A percentile compares a stretch with the other conserved stretches of the same genome.
Evolutionary conservation across 1,284 basidiomycete genomes (phyloP).

Genomic region (Ceratobasidium sp.): DNA sequence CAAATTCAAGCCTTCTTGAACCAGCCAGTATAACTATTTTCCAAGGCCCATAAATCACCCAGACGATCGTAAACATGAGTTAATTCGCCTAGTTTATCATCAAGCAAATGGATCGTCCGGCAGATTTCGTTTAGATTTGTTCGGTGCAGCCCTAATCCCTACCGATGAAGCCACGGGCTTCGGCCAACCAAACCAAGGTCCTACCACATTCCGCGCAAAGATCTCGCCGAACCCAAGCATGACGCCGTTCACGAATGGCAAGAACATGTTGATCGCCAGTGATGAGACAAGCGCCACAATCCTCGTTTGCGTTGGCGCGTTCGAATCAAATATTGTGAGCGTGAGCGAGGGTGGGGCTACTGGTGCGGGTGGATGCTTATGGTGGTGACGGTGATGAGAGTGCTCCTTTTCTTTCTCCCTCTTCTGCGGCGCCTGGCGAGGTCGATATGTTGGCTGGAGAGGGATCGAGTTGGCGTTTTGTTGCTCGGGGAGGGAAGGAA

Average conservation of each 20-base stretch:
- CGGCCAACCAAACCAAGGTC: slow-evolving; percentile 68
- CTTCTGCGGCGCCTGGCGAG: slow-evolving; percentile 51
- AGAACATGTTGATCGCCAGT: slow-evolving; percentile 90
- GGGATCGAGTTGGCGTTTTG: slow-evolving; percentile 47
- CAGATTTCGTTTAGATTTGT: background rate
- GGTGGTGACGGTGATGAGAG: slow-evolving; percentile 50
- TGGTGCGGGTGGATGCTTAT: slow-evolving; percentile 52
- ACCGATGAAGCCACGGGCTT: slow-evolving; percentile 44
- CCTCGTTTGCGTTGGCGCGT: slow-evolving; percentile 74
- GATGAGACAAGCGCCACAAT: slow-evolving; percentile 82
- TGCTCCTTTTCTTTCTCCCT: slow-evolving; percentile 49
- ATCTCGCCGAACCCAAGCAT: slow-evolving; percentile 99
- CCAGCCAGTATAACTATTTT: slow-evolving; percentile 7
- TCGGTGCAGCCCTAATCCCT: slow-evolving; percentile 30
- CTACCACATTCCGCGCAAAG: slow-evolving; percentile 89
- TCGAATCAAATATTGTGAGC: slow-evolving; percentile 81
- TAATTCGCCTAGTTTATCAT: background rate
- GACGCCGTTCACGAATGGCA: slow-evolving; percentile 97
- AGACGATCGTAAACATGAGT: too few species aligned
- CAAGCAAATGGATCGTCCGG: slow-evolving; percentile 22
- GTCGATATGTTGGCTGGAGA: slow-evolving; percentile 47
- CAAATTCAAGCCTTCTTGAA: slow-evolving; percentile 34
- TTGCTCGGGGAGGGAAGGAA: slow-evolving; percentile 51
- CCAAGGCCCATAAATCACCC: background rate
- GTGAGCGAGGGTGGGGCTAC: slow-evolving; percentile 70